Conservation (phyloP, 179 eudicot genomes). For the Amaranthus tricolor region DNA sequence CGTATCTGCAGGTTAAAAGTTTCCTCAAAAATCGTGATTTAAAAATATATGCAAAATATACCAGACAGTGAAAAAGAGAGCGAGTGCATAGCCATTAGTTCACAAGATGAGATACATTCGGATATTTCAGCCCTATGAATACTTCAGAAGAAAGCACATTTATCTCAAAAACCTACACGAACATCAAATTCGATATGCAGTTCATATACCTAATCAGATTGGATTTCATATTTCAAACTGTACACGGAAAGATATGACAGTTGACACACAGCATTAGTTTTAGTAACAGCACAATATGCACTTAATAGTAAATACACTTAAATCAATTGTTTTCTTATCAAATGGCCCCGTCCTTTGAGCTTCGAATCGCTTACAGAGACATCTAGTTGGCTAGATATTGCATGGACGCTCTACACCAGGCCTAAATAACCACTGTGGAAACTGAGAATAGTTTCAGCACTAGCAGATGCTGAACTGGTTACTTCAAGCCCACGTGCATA, state of each 20-base stretch:
- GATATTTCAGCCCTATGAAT: background rate
- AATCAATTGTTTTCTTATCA: background rate
- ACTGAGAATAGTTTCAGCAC: background rate
- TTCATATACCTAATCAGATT: background rate
- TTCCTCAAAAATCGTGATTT: slow-evolving; percentile 12
- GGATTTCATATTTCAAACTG: background rate
- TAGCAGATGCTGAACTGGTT: background rate
- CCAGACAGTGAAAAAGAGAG: background rate
- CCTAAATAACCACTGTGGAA: background rate
- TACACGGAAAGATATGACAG: background rate
- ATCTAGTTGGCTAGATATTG: background rate
- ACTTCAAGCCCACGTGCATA: background rate
- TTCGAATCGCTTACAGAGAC: background rate
- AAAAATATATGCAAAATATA: background rate
- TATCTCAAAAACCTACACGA: background rate
- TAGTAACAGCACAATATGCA: background rate
- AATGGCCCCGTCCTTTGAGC: background rate
- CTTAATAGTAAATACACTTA: background rate
- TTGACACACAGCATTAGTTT: background rate
- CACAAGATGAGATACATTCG: no score
- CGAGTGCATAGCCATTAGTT: background rate
- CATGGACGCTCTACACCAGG: background rate
- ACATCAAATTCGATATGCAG: background rate
- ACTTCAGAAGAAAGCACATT: background rate
- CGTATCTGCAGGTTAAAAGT: slow-evolving; percentile 35